Base-by-base conservation (phyloP, 2,329 filamentous ascomycete genomes). In the Fusarium sp. region DNA sequence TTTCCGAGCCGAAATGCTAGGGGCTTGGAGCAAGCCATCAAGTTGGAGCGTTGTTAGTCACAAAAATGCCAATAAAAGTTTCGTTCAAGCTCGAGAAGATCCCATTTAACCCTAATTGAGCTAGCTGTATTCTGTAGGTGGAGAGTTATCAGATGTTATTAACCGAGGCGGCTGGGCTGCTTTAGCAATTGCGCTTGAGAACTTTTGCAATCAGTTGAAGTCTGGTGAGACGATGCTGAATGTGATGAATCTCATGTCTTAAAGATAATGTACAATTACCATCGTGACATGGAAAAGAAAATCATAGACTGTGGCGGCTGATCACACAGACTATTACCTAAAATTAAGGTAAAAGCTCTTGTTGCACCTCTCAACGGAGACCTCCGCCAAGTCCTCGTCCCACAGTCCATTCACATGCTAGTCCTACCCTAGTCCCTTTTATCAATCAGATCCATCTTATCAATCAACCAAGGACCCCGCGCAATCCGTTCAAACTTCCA, bases 381-480 rank as follows among this genome's bases (percentile, higher is more conserved):
- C 24, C 22, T 55, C 36, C 36, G 36, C 26, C 51, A 55, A 31
- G 36, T 10, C 13, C 18, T 31, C 7, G 30, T 35, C 24, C 54
- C 54, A 56, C 22, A 35, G n/a, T 26, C 31, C 18, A 20, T 51
- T 54, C 28, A 55, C 54, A 56, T 56, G 38, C 30, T 50, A 33
- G n/a, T 31, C 47, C 30, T 50, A 24, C n/a, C 30, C 50, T 56
- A 56, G 54, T 10, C 30, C 8, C 10, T 18, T 31, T 47, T 56
- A 56, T 56, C 54, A 56, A 56, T 56, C 54, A 35, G 39, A 56
- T 56, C 50, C 54, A 56, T 56, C 54, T 56, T 56, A 56, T 56
- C 54, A 56, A 56, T 56, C 54, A 47, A n/a, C 30, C 24, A 22
- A 28, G 30, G 14, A 56, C 38, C 54, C 54, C 54, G n/a, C 54